Evolutionary conservation across 2,329 filamentous ascomycete species (phyloP).

Genomic region (Nannizziopsis arthrosporioides): DNA sequence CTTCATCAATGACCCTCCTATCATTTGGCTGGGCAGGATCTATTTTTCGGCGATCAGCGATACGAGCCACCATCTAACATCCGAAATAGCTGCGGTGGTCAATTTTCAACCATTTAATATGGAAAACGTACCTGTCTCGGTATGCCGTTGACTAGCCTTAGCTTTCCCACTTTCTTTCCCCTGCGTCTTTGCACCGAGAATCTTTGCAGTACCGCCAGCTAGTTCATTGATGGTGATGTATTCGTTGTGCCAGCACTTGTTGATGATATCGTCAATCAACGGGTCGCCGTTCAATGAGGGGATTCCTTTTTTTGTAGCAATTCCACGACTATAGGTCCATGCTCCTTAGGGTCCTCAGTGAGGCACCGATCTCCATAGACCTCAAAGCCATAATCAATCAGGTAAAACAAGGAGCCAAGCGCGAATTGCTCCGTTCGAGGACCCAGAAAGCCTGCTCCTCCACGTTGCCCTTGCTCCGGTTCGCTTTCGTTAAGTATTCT

Average conservation of each 20-base stretch:
- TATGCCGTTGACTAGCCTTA: no score
- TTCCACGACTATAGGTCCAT: slow-evolving; percentile 13
- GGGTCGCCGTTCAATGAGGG: slow-evolving; percentile 19
- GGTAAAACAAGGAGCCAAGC: slow-evolving; percentile 23
- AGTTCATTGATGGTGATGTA: slow-evolving; percentile 8
- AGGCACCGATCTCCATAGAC: slow-evolving; percentile 21
- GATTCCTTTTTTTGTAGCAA: slow-evolving; percentile 14
- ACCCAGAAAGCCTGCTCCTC: no score
- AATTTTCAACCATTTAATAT: no score
- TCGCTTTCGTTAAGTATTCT: no score
- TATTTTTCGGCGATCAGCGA: no score
- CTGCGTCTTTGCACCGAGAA: background rate
- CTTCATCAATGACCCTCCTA: no score
- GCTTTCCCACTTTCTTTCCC: no score
- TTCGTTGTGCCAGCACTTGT: slow-evolving; percentile 13
- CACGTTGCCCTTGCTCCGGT: no score
- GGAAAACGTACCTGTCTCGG: no score
- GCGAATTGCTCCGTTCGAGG: slow-evolving; percentile 20
- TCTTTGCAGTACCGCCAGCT: slow-evolving; percentile 6
- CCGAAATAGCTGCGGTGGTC: no score
- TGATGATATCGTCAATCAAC: slow-evolving; percentile 19
- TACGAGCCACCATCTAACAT: no score
- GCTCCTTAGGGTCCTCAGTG: slow-evolving; percentile 8
- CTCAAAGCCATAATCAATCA: slow-evolving; percentile 24
- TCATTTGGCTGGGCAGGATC: no score